Evolutionary conservation across 306 rosid genomes (phyloP).

Genomic region (Fragaria iinumae): DNA sequence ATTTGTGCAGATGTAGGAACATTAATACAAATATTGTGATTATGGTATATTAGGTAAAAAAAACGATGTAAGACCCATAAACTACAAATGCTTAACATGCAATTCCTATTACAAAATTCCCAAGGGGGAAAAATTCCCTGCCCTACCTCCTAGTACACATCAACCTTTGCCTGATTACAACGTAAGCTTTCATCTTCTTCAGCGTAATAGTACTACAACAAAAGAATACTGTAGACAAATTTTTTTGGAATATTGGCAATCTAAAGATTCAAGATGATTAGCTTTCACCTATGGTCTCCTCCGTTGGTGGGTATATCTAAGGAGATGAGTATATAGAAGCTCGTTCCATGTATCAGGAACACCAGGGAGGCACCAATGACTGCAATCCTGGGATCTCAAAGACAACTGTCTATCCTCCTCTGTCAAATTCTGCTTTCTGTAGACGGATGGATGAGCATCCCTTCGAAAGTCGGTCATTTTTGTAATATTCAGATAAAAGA

Average conservation of each 20-base stretch:
- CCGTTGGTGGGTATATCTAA: not conserved
- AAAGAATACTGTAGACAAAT: not conserved
- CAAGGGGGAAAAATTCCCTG: not conserved
- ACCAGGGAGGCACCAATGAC: slow-evolving; percentile 75
- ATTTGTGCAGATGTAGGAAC: too few species aligned
- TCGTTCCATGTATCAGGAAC: slow-evolving; percentile 63
- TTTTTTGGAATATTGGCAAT: not conserved
- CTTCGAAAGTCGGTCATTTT: slow-evolving; percentile 25
- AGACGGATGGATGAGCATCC: slow-evolving; percentile 29
- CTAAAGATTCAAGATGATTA: not conserved
- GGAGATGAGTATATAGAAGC: slow-evolving; percentile 21
- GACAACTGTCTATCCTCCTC: slow-evolving; percentile 34
- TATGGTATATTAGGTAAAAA: too few species aligned
- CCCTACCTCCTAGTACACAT: not conserved
- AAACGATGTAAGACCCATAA: too few species aligned
- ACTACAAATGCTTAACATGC: too few species aligned
- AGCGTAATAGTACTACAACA: not conserved
- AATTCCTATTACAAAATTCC: too few species aligned
- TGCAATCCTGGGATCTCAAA: slow-evolving; percentile 51
- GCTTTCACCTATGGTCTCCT: slow-evolving; percentile 5
- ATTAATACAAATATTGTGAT: too few species aligned
- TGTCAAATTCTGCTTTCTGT: slow-evolving; percentile 48
- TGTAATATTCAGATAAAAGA: slow-evolving; percentile 24
- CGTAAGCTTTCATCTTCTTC: not conserved
- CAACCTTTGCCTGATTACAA: not conserved